Percentiles rank a stretch among this genome's conserved stretches.
These are phyloP conservation scores for Chlamydomonas reinhardtii DNA, from an alignment of 163 green algal species.

Conservation along the genomic window DNA sequence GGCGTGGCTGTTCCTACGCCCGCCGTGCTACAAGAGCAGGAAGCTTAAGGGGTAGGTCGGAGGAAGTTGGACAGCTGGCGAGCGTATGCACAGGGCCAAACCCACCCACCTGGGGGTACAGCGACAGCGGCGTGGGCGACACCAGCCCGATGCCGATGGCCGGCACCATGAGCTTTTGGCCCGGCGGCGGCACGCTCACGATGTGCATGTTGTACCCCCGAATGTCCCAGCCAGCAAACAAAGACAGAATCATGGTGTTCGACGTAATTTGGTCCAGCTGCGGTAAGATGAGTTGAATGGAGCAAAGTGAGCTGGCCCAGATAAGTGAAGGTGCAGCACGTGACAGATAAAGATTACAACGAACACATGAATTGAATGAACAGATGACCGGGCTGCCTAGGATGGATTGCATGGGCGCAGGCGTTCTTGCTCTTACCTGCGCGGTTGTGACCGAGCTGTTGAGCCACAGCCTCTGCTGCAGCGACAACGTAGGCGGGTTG, in stretches of 20 bases:
- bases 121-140: neutral
- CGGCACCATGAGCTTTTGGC: neutral
- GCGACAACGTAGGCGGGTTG: neutral
- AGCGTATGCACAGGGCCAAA: too few relatives aligned
- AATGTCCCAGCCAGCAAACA: neutral
- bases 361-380: too few relatives aligned
- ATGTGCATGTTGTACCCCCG: neutral
- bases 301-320: too few relatives aligned
- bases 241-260: neutral
- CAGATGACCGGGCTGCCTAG: too few relatives aligned
- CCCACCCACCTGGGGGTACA: conserved; percentile 25
- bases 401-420: too few relatives aligned
- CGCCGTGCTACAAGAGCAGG: too few relatives aligned
- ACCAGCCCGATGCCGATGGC: neutral
- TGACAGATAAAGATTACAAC: too few relatives aligned
- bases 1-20: too few relatives aligned
- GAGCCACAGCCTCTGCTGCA: neutral
- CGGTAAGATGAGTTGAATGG: too few relatives aligned
- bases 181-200: neutral
- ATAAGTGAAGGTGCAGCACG: too few relatives aligned
- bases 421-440: neutral
- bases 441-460: neutral
- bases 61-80: too few relatives aligned
- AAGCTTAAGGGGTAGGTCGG: too few relatives aligned
- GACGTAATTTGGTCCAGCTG: neutral